Evolutionary conservation across 352 stramenopile species (phyloP).

Genomic region (Achlya hypogyna): DNA sequence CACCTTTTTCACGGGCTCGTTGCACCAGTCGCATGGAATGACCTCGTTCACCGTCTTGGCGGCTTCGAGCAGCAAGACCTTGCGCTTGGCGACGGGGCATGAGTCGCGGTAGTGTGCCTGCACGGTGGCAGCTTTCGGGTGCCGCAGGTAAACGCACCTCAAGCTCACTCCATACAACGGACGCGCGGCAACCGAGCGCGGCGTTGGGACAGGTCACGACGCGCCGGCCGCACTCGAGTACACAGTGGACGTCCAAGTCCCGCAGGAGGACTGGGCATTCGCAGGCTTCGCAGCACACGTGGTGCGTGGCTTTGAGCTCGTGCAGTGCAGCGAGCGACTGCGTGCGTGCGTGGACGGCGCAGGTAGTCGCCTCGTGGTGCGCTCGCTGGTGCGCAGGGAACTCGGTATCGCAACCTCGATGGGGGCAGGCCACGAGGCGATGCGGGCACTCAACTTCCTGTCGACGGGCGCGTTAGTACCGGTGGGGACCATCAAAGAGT

Average conservation of each 20-base stretch:
- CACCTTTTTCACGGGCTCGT: constrained; percentile 43
- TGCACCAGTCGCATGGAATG: constrained; percentile 55
- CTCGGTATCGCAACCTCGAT: constrained; percentile 31
- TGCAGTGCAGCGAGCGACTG: constrained; percentile 35
- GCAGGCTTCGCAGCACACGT: constrained; percentile 35
- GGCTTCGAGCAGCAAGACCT: constrained; percentile 32
- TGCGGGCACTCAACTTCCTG: constrained; percentile 30
- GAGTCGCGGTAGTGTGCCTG: background rate
- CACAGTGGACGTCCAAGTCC: constrained; percentile 33
- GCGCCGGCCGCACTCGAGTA: constrained; percentile 40
- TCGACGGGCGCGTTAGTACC: background rate
- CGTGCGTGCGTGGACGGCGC: constrained; percentile 26
- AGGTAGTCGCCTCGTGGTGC: constrained; percentile 37
- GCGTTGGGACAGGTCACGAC: constrained; percentile 37
- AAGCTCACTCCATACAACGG: constrained; percentile 29
- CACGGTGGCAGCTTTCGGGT: background rate
- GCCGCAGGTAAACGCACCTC: background rate
- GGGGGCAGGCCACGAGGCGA: constrained; percentile 34
- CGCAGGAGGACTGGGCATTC: constrained; percentile 29
- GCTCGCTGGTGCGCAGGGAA: constrained; percentile 28
- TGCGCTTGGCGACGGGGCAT: constrained; percentile 38
- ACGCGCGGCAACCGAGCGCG: constrained; percentile 38
- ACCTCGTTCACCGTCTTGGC: constrained; percentile 43
- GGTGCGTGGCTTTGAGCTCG: constrained; percentile 26
- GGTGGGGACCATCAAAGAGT: background rate